Evolutionary conservation across 148 eudicot genomes (phyloP), one percentile per base, ranked within the genome.

Genomic region (Nepenthes gracilis): DNA sequence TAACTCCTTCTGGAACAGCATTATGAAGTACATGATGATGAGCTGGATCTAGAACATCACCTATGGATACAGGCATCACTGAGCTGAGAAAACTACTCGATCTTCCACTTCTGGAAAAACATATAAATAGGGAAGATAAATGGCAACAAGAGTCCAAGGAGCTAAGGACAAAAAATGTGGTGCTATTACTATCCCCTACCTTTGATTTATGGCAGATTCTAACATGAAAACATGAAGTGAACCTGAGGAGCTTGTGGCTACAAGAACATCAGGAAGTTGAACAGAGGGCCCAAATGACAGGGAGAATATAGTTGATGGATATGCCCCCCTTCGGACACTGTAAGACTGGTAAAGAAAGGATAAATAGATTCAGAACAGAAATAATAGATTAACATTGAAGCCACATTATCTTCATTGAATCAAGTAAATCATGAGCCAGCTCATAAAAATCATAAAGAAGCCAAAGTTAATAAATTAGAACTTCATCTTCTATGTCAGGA

Each of bases 301-400:
- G 62, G 94, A 88, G 76, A 75, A 92, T 71, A 92, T 81, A 56
- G 83, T 77, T 51, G 98, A 88, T 47, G 88, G 80, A 69, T 85
- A 88, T 74, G 98, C 67, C 33, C 98, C 98, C 76, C 98, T 85
- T 62, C 98, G 78, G 73, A 92, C 85, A 71, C 95, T 92, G 67
- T 82, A 88, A 12, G 81, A 84, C 98, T 92, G 96, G 14, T 35
- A 10, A 62, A 63, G 38, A 69, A 15, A 63, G 47, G 73, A 56
- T 38, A 57, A 58, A 70, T 68, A 72, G 75, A 47, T 58, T 64
- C 59, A 57, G 47, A 48, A 54, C 1, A 33, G 40, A 33, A 49
- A 5, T 53, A 66, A 35, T 62, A 35, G 59, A 57, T 62, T 11
- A 5, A 33, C 11, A 35, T 9, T 9, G 36, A 49, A 49, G 15